phyloP scores from a whole-genome alignment of 2,329 filamentous ascomycete genomes.

The Cladorrhinum sp. region DNA sequence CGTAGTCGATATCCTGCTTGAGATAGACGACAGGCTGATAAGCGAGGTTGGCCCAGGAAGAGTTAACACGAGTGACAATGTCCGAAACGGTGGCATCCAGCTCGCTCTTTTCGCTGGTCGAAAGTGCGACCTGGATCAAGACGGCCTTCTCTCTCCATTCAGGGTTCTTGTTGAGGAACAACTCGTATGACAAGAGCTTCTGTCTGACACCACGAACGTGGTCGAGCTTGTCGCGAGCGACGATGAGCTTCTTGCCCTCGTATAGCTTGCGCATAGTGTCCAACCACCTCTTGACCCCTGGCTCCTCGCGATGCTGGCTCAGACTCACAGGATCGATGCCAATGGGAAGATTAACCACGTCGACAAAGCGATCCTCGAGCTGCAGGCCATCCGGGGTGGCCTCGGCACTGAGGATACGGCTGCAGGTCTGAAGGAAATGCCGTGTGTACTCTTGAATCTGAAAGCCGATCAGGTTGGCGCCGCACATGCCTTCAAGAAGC shows the following conservation, averaged over 20 bases:
- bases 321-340: conserved; percentile 84
- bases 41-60: conserved; percentile 81
- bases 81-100: conserved; percentile 86
- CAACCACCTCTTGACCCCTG: conserved; percentile 75
- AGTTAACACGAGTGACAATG: conserved; percentile 93
- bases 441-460: conserved; percentile 91
- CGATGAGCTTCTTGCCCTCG: conserved; percentile 83
- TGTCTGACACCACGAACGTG: conserved; percentile 88
- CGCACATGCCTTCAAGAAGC: conserved; percentile 86
- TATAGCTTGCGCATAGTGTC: conserved; percentile 79
- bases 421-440: conserved; percentile 95
- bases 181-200: conserved; percentile 86
- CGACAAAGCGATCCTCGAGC: conserved; percentile 88
- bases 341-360: conserved; percentile 81
- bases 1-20: conserved; percentile 89
- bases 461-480: conserved; percentile 88
- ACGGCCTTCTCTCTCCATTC: conserved; percentile 86
- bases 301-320: conserved; percentile 64
- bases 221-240: conserved; percentile 91
- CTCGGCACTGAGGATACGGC: conserved; percentile 83
- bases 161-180: conserved; percentile 92
- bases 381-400: conserved; percentile 85
- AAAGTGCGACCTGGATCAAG: conserved; percentile 89
- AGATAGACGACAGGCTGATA: conserved; percentile 92
- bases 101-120: conserved; percentile 82